Evolutionary conservation across 106 monocot genomes (phyloP).

Genomic region (Acorus gramineus): DNA sequence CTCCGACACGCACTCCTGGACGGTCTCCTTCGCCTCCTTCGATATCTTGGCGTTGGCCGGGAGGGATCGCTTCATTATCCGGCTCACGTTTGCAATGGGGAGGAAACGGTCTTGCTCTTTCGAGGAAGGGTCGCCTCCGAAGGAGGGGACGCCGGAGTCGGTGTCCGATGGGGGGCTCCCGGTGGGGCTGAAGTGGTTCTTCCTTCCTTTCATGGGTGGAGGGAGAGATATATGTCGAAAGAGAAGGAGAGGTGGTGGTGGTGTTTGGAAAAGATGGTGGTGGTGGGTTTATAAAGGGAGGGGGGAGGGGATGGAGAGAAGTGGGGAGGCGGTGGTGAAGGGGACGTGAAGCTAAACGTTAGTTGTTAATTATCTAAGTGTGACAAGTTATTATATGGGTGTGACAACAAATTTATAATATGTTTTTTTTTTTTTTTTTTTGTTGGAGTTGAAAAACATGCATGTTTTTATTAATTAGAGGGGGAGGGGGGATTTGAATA

Average conservation of each 20-base stretch:
- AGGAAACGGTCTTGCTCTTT: conserved; percentile 18
- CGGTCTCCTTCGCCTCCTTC: conserved; percentile 67
- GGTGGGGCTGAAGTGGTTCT: not conserved
- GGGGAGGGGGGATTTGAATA: no score
- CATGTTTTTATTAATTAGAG: no score
- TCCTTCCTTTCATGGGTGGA: conserved; percentile 13
- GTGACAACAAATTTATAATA: no score
- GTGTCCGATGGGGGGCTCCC: conserved; percentile 17
- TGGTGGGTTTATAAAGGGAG: no score
- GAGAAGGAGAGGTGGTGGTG: not conserved
- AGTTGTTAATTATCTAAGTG: no score
- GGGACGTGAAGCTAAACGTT: no score
- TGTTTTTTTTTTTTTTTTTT: no score
- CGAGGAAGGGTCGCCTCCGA: conserved; percentile 17
- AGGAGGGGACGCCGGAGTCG: not conserved
- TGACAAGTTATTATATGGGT: no score
- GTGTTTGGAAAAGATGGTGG: no score
- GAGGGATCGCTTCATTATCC: conserved; percentile 30
- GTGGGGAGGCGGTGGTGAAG: no score
- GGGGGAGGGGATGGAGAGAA: no score
- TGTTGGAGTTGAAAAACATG: no score
- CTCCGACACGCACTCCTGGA: conserved; percentile 71
- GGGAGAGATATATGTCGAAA: not conserved
- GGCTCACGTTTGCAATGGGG: conserved; percentile 23
- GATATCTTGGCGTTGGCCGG: conserved; percentile 67